Evolutionary conservation across 2,329 filamentous ascomycete species (phyloP).

Genomic region (Niveomyces coronatus): DNA sequence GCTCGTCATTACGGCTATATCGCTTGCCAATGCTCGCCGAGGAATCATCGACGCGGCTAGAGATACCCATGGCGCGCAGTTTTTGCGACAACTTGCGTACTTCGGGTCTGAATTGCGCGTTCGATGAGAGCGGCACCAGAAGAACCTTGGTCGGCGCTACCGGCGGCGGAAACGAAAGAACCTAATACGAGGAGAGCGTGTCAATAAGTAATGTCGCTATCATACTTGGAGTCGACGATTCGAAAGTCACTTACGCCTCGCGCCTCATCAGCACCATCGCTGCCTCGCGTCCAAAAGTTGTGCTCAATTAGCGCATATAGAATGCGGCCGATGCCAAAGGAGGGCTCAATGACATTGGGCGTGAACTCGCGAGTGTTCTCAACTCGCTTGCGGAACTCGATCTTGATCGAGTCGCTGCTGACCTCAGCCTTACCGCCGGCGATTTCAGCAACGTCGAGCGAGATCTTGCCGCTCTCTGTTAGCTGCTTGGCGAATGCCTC

Average conservation of each 20-base stretch:
- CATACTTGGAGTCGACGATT: too few relatives aligned
- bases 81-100: constrained; percentile 62
- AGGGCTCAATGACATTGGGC: constrained; percentile 94
- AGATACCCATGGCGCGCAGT: constrained; percentile 66
- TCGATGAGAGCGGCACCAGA: constrained; percentile 76
- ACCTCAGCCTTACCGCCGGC: constrained; percentile 67
- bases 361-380: constrained; percentile 86
- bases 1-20: constrained; percentile 88
- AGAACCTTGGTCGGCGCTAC: constrained; percentile 94
- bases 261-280: constrained; percentile 55
- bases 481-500: constrained; percentile 71
- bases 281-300: constrained; percentile 77
- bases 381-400: constrained; percentile 72
- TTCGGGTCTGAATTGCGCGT: constrained; percentile 71
- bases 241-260: constrained; percentile 60
- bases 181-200: too few relatives aligned
- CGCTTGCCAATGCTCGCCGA: constrained; percentile 90
- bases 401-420: constrained; percentile 65
- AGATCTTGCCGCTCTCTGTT: constrained; percentile 61
- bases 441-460: constrained; percentile 60
- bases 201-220: too few relatives aligned
- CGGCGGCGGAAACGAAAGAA: constrained; percentile 44
- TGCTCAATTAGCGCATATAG: constrained; percentile 91
- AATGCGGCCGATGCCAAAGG: constrained; percentile 93
- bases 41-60: constrained; percentile 81